These are phyloP conservation scores for Globisporangium viniferum DNA, from an alignment of 352 stramenopile genomes.

Conservation along the genomic window DNA sequence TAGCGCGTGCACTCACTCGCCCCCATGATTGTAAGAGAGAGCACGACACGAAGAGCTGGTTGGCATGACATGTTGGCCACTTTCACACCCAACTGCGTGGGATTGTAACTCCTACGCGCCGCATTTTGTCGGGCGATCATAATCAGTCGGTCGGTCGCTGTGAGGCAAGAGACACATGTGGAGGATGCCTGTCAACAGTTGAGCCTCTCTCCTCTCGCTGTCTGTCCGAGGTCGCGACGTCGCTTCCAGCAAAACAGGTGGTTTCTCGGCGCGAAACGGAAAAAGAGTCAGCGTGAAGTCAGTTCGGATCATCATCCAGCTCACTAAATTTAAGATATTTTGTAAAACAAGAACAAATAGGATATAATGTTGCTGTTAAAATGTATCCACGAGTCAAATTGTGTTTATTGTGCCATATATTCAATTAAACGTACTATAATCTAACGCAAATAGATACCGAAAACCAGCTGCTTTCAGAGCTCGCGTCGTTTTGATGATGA, in stretches of 20 bases:
- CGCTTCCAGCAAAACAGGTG: not conserved
- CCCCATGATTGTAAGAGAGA: slow-evolving; percentile 1
- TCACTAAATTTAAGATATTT: not conserved
- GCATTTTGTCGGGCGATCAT: not conserved
- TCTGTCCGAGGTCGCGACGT: not conserved
- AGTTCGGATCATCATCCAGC: not conserved
- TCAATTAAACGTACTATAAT: not conserved
- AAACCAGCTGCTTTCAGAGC: not conserved
- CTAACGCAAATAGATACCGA: not conserved
- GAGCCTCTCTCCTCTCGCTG: not conserved
- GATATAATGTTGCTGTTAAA: not conserved
- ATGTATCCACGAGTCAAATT: not conserved
- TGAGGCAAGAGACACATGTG: not conserved
- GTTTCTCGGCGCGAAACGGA: not conserved
- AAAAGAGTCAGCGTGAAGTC: not conserved
- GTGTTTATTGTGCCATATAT: not conserved
- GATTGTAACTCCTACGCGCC: not conserved
- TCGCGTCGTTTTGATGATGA: not conserved
- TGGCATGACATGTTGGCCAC: no score
- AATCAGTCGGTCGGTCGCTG: not conserved
- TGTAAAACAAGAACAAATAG: not conserved
- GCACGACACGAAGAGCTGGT: not conserved
- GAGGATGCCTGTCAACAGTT: not conserved
- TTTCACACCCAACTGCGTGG: not conserved
- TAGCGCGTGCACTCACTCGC: not conserved